phyloP scores from a whole-genome alignment of 345 rosid genomes.

The Lenwebbia sp. region DNA sequence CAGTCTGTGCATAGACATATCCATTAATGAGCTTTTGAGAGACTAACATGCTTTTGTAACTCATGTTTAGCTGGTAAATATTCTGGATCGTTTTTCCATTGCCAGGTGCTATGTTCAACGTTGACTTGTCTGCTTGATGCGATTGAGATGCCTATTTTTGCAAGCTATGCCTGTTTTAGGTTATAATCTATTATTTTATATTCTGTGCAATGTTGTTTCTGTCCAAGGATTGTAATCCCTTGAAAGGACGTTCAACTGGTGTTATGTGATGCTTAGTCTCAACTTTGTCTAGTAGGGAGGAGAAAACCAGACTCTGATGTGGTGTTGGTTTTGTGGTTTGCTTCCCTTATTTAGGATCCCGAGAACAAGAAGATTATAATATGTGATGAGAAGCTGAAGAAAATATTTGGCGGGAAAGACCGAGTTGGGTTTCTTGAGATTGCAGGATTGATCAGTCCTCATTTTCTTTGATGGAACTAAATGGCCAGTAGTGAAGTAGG shows the following conservation, averaged over 20 bases:
- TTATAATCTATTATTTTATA: neutral
- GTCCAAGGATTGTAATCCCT: neutral
- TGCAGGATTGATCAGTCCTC: slow-evolving; percentile 84
- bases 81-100: neutral
- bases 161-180: neutral
- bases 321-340: neutral
- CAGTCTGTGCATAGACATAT: neutral
- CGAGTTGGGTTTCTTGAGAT: slow-evolving; percentile 82
- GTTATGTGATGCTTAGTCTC: neutral
- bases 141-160: neutral
- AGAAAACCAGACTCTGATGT: neutral
- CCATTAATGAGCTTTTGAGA: neutral
- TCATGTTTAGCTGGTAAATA: neutral
- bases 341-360: slow-evolving; percentile 44
- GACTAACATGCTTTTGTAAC: neutral
- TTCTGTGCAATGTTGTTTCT: neutral
- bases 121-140: neutral
- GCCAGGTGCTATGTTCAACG: neutral
- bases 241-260: neutral
- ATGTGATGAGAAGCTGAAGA: slow-evolving; percentile 98
- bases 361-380: slow-evolving; percentile 64
- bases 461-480: slow-evolving; percentile 43
- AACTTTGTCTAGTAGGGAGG: neutral
- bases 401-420: slow-evolving; percentile 69
- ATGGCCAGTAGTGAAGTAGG: neutral